Base-by-base conservation (phyloP, 768 basidiomycete genomes). In the Lepiota brunneoincarnata region DNA sequence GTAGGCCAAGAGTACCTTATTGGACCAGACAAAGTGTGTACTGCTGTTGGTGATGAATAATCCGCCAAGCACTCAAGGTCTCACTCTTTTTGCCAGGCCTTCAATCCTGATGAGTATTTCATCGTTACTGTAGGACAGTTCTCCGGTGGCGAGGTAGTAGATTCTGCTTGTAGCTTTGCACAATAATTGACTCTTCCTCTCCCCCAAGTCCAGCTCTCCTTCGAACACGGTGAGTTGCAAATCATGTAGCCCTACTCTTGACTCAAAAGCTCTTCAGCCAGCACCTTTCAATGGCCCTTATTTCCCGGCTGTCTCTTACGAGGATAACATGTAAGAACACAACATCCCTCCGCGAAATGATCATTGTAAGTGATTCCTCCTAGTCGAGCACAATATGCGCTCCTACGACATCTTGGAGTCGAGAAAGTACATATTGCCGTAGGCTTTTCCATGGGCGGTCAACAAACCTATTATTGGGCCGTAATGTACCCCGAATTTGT, bases 371-470 rank as follows among this genome's bases (percentile, higher is more conserved):
- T 18, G 17, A 9, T 12, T 21, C 21, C 46, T 2, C 26, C 7
- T 53, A 82, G 81, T 49, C 80, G 75, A 38, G 81, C 81, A 12
- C 82, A 84, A 59, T 70, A 81, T 59, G 69, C 74, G 18, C 79
- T 84, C 17, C 70, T 83, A 17, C 79, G 76, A 28, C 69, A 78
- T 42, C 71, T 82, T 24, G 74, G 72, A 6, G 61, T 83, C 6
- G 64, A 70, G 54, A 75, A 77, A 56, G 64, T 78, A 1, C 74
- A 68, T 51, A 72, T 75, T 24, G 79, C 76, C 23, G 68, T 82
- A 18, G 82, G 82, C 2, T 82, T 82, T 58, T 81, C 80, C 3
- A 84, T 84, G 83, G 81, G 81, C 49, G 83, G 75, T 2, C 82
- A 82, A 60, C 64, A 82, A 79, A 75, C 80, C 1, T 83, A 81